A percentile compares a stretch with the other conserved stretches of the same genome.
phyloP scores from a whole-genome alignment of 129 eudicot species.

The Pseudognaphalium luteoalbum region DNA sequence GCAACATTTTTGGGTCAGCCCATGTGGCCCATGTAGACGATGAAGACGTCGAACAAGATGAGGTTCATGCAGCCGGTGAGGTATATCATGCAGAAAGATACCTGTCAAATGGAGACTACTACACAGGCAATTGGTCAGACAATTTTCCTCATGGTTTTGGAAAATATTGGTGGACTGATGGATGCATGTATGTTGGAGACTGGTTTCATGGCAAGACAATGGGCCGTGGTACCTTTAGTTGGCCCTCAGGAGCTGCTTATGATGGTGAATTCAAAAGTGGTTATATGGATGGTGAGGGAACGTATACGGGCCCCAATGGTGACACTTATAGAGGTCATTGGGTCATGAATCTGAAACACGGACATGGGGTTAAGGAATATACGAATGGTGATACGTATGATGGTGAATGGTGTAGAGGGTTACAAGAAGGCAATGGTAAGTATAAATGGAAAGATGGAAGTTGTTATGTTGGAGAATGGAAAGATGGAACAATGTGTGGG shows the following conservation, averaged over 20 bases:
- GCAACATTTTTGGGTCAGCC: slow-evolving; percentile 72
- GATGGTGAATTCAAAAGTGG: slow-evolving; percentile 93
- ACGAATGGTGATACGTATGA: slow-evolving; percentile 74
- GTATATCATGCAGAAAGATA: slow-evolving; percentile 63
- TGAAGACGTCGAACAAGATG: slow-evolving; percentile 37
- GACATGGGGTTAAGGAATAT: slow-evolving; percentile 60
- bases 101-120: slow-evolving; percentile 84
- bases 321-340: slow-evolving; percentile 71
- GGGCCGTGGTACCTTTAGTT: slow-evolving; percentile 80
- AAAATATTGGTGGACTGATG: slow-evolving; percentile 94
- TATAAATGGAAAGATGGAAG: slow-evolving; percentile 76
- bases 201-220: slow-evolving; percentile 80
- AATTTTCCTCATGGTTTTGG: slow-evolving; percentile 88
- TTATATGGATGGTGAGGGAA: slow-evolving; percentile 87
- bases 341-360: slow-evolving; percentile 84
- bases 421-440: slow-evolving; percentile 81
- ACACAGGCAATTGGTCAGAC: slow-evolving; percentile 73
- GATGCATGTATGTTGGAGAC: slow-evolving; percentile 91
- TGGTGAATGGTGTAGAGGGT: slow-evolving; percentile 85
- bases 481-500: slow-evolving; percentile 64
- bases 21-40: slow-evolving; percentile 48
- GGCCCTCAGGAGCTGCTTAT: slow-evolving; percentile 92
- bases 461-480: slow-evolving; percentile 74
- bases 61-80: slow-evolving; percentile 49
- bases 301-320: slow-evolving; percentile 70